These are phyloP conservation scores for Chaetomium sp. DNA, from an alignment of 2,329 filamentous ascomycete species.

Conservation along the genomic window DNA sequence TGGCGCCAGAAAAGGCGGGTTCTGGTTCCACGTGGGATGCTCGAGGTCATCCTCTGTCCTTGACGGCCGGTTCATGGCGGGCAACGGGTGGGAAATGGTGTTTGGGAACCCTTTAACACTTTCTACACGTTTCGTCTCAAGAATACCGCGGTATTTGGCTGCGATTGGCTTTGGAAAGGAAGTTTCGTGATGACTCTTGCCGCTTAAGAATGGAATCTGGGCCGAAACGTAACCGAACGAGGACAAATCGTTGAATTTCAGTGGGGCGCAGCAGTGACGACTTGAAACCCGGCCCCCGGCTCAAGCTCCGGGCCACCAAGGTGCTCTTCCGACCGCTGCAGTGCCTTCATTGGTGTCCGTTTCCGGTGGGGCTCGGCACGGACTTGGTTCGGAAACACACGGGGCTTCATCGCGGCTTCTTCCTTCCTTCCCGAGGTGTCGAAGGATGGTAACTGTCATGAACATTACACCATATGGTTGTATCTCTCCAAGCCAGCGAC, in stretches of 20 bases:
- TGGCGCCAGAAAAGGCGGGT: slow-evolving; percentile 51
- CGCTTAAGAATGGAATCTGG: neutral
- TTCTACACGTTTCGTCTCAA: neutral
- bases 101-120: neutral
- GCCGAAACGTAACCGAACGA: neutral
- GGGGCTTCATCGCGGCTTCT: neutral
- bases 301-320: neutral
- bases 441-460: neutral
- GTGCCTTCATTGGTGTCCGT: neutral
- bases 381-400: slow-evolving; percentile 12
- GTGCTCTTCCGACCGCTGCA: slow-evolving; percentile 13
- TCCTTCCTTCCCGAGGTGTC: neutral
- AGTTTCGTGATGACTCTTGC: neutral
- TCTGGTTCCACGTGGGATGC: slow-evolving; percentile 58
- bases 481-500: neutral
- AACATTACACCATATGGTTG: too few relatives aligned
- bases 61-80: slow-evolving; percentile 57
- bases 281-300: slow-evolving; percentile 5
- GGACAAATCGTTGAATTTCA: slow-evolving; percentile 4
- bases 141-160: neutral
- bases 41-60: slow-evolving; percentile 51
- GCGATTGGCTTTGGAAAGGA: neutral
- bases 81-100: neutral
- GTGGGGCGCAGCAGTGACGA: slow-evolving; percentile 23
- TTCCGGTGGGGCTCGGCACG: slow-evolving; percentile 13